Evolutionary conservation across 306 rosid species (phyloP), one percentile per base, ranked within the genome.

Genomic region (Hylodesmum podocarpum): DNA sequence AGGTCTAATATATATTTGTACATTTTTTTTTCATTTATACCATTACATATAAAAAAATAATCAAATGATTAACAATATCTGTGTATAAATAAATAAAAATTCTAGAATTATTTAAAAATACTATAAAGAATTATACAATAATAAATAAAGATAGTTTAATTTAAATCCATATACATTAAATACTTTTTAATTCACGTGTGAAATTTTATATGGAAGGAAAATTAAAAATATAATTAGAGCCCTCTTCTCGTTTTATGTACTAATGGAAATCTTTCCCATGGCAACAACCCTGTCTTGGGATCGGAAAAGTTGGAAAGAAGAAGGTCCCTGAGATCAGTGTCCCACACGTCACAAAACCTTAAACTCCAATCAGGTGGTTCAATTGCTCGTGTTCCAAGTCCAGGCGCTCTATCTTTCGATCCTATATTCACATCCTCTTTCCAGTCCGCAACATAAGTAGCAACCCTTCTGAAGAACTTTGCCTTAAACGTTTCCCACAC

Each of bases 361-460:
- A 80, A 68, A 59, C 80, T 65, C 98, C 98, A 93, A 58, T 90
- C 54, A 8, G 80, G 70, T 2, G 96, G 98, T 57, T 93, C 94
- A 28, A 89, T 39, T 5, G 98, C 87, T 73, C 78, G 87, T 0
- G 94, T 90, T 51, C 96, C 96, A 3, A 93, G 81, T 10, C 98
- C 98, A 0, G 98, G 98, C 6, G 89, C 94, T 73, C 98, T 84
- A 39, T 93, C 98, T 73, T 80, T 93, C 0, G 98, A 93, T 37
- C 91, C 92, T 57, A 80, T 77, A 66, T 90, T 89, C 55, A 80
- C 86, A 4, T 89, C 94, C 84, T 93, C 86, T 18, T 84, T 74
- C 98, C 98, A 93, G 53, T 93, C 98, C 27, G 77, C 96, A 16
- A 93, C 98, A 54, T 93, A 93, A 1, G 98, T 93, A 22, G 98